Conservation (phyloP, 1,284 basidiomycete species). For the Malassezia sympodialis region DNA sequence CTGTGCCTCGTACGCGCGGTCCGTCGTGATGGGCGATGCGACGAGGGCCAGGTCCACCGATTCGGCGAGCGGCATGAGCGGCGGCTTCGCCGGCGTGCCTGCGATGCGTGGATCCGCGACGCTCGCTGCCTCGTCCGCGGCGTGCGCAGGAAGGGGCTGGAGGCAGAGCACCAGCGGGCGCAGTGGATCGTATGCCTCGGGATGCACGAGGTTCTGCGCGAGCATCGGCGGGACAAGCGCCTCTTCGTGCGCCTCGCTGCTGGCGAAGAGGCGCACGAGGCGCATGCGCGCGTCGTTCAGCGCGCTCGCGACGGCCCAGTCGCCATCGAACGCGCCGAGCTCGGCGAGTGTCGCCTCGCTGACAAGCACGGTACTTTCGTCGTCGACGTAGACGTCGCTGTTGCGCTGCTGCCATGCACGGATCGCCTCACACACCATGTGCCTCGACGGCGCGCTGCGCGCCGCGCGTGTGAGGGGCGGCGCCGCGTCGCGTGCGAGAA, state of each 20-base stretch:
- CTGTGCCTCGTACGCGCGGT: slow-evolving; percentile 62
- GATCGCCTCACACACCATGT: slow-evolving; percentile 16
- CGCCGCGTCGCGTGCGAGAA: slow-evolving; percentile 29
- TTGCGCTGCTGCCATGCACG: slow-evolving; percentile 20
- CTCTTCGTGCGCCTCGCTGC: background rate
- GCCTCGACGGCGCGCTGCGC: background rate
- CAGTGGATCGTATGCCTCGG: slow-evolving; percentile 17
- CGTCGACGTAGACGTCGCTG: slow-evolving; percentile 31
- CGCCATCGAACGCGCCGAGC: slow-evolving; percentile 68
- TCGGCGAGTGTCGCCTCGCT: slow-evolving; percentile 56
- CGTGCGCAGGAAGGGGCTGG: slow-evolving; percentile 18
- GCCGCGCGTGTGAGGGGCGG: slow-evolving; percentile 18
- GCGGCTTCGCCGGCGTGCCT: slow-evolving; percentile 22
- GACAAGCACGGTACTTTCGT: slow-evolving; percentile 30
- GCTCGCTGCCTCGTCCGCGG: background rate
- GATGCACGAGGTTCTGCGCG: slow-evolving; percentile 28
- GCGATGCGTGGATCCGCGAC: background rate
- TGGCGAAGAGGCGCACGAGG: slow-evolving; percentile 25
- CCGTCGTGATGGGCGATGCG: slow-evolving; percentile 66
- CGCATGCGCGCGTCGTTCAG: slow-evolving; percentile 13
- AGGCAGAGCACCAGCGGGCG: slow-evolving; percentile 16
- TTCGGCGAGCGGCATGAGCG: slow-evolving; percentile 40
- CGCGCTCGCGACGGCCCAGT: slow-evolving; percentile 61
- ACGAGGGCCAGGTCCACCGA: slow-evolving; percentile 67
- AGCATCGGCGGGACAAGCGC: slow-evolving; percentile 31